These are phyloP conservation scores for Boletus smithii DNA, from an alignment of 1,284 basidiomycete species.

Conservation along the genomic window DNA sequence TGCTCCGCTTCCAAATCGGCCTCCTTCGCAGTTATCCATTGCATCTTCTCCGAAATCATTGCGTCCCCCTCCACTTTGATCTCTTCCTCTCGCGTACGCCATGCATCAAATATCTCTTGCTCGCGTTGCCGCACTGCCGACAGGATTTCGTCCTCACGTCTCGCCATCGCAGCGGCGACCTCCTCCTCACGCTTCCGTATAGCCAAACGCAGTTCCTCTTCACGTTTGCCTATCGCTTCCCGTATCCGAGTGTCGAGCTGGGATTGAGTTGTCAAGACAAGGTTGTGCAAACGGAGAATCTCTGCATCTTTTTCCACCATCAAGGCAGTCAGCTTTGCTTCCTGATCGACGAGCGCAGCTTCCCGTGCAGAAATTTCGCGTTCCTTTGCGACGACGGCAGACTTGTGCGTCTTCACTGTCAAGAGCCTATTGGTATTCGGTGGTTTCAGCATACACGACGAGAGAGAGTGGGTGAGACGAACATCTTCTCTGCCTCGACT, in stretches of 20 bases:
- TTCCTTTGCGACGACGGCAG: constrained; percentile 50
- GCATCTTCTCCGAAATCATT: constrained; percentile 50
- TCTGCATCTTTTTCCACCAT: constrained; percentile 60
- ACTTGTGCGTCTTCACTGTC: constrained; percentile 60
- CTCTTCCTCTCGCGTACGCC: constrained; percentile 55
- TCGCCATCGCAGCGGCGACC: constrained; percentile 58
- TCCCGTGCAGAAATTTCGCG: constrained; percentile 66
- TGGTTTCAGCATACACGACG: not conserved
- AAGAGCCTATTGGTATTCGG: constrained; percentile 44
- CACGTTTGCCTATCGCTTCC: constrained; percentile 58
- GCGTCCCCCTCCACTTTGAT: constrained; percentile 48
- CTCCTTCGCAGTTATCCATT: constrained; percentile 50
- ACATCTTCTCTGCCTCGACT: constrained; percentile 78
- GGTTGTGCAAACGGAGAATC: constrained; percentile 46
- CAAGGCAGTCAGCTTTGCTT: constrained; percentile 45
- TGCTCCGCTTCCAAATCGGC: constrained; percentile 53
- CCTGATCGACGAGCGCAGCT: constrained; percentile 50
- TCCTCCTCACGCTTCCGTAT: constrained; percentile 68
- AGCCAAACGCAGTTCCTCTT: constrained; percentile 62
- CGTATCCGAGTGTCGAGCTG: constrained; percentile 52
- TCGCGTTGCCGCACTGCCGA: constrained; percentile 65
- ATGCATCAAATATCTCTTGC: constrained; percentile 64
- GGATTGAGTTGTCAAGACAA: constrained; percentile 38
- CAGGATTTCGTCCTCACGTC: constrained; percentile 70
- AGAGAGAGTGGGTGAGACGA: constrained; percentile 23